Conservation (phyloP, 805 yeast genomes). For the Saccharomycopsis fermentans region DNA sequence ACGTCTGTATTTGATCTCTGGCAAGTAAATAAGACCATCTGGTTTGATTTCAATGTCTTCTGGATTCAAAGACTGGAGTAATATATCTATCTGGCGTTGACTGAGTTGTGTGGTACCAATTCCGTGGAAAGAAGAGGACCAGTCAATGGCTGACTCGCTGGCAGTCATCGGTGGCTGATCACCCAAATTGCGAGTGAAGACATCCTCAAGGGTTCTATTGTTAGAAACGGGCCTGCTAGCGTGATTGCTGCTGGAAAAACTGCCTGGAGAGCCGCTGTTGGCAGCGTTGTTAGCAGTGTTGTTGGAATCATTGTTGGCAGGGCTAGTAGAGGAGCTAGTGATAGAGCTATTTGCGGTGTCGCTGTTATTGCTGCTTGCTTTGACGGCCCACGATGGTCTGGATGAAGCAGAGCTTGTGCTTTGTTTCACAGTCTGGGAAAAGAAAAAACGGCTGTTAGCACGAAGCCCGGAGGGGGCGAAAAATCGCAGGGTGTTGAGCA, state of each 20-base stretch:
- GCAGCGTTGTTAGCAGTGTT: not conserved
- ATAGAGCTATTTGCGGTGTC: too few relatives aligned
- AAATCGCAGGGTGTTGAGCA: too few relatives aligned
- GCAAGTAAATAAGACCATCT: conserved; percentile 83
- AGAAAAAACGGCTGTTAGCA: not conserved
- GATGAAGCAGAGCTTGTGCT: not conserved
- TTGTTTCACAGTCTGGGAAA: not conserved
- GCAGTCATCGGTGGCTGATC: not conserved
- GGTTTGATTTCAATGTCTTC: conserved; percentile 90
- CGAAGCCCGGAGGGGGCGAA: not conserved
- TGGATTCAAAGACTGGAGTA: conserved; percentile 51
- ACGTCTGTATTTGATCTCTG: conserved; percentile 92
- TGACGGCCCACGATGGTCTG: not conserved
- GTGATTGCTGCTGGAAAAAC: not conserved
- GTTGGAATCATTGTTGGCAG: too few relatives aligned
- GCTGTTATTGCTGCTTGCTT: not conserved
- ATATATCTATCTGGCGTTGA: conserved; percentile 44
- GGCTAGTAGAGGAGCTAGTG: too few relatives aligned
- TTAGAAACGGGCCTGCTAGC: not conserved
- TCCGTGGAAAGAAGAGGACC: conserved; percentile 86
- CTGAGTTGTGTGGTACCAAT: conserved; percentile 73
- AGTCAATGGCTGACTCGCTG: conserved; percentile 33
- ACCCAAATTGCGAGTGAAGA: not conserved
- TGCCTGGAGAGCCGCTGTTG: not conserved
- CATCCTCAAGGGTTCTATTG: not conserved